Evolutionary conservation across 257 asterid genomes (phyloP).

Genomic region (Voacanga thouarsii): DNA sequence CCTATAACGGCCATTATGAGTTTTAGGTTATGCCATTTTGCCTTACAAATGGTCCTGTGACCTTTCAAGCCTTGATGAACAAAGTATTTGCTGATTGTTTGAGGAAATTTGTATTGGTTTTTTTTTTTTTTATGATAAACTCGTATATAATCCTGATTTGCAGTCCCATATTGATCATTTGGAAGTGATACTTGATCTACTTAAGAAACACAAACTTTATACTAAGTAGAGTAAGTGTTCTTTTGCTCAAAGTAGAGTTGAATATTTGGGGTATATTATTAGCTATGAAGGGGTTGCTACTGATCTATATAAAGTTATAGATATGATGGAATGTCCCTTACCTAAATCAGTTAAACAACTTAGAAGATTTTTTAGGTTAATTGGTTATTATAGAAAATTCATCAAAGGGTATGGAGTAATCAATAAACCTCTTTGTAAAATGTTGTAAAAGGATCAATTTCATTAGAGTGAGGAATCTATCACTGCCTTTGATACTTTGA

Average conservation of each 20-base stretch:
- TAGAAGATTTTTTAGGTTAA: background rate
- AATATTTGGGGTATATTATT: background rate
- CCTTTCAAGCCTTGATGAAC: too few species aligned
- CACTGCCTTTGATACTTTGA: too few species aligned
- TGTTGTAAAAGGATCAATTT: too few species aligned
- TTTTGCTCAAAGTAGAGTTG: background rate
- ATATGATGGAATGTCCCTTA: background rate
- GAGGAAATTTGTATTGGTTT: background rate
- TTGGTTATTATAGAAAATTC: too few species aligned
- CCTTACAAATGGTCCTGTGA: too few species aligned
- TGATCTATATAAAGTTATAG: background rate
- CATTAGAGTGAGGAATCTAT: too few species aligned
- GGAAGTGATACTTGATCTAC: too few species aligned
- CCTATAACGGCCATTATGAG: too few species aligned
- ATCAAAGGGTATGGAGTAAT: too few species aligned
- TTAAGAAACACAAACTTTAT: too few species aligned
- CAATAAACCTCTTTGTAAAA: too few species aligned
- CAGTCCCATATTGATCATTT: background rate
- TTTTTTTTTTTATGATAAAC: background rate
- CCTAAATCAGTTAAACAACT: background rate
- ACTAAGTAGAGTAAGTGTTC: background rate
- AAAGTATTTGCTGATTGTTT: background rate
- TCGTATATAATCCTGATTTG: background rate
- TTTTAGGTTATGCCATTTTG: too few species aligned
- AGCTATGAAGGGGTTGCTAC: background rate